phyloP scores from a whole-genome alignment of 139 green algal genomes.

The Limnomonas spitsbergensis region DNA sequence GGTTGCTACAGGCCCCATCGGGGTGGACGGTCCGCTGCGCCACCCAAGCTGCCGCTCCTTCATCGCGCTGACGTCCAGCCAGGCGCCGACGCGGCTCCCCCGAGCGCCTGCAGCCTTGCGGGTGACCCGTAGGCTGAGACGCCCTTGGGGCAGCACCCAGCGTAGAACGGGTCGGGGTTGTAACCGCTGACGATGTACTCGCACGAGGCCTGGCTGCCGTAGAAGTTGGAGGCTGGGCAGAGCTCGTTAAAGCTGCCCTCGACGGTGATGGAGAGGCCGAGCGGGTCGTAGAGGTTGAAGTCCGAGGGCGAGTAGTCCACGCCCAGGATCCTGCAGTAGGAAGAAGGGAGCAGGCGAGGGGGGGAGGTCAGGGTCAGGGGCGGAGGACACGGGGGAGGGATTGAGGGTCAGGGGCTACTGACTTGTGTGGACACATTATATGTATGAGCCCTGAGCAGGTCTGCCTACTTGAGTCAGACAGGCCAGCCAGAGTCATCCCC shows the following conservation, averaged over 20 bases:
- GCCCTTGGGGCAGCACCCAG: constrained; percentile 22
- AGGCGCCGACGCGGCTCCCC: background rate
- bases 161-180: background rate
- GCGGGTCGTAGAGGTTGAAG: constrained; percentile 10
- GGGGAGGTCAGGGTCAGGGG: too few relatives aligned
- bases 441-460: too few relatives aligned
- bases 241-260: constrained; percentile 7
- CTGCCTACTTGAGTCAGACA: constrained; percentile 1
- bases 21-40: too few relatives aligned
- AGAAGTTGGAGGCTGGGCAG: constrained; percentile 23
- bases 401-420: too few relatives aligned
- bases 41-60: too few relatives aligned
- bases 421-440: too few relatives aligned
- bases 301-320: constrained; percentile 21
- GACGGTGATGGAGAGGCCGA: constrained; percentile 7
- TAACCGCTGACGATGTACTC: constrained; percentile 23
- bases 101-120: background rate
- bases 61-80: background rate
- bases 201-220: constrained; percentile 19
- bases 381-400: background rate
- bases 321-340: constrained; percentile 22
- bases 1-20: too few relatives aligned
- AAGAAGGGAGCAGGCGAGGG: too few relatives aligned
- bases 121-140: constrained; percentile 11
- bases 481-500: background rate